Conservation (phyloP, 805 yeast species). For the Vanderwaltozyma verrucispora region DNA sequence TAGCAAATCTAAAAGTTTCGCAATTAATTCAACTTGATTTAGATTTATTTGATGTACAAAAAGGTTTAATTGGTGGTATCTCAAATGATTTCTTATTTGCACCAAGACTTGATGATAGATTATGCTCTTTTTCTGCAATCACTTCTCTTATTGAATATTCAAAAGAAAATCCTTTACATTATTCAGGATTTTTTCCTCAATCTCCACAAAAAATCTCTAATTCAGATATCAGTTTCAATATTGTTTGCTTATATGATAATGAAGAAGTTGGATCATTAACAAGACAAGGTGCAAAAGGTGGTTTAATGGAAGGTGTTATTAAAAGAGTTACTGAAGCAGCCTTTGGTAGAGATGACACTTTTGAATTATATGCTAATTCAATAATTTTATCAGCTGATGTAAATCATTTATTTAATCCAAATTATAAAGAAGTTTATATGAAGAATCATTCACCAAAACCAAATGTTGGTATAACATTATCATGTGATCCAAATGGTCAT, state of each 20-base stretch:
- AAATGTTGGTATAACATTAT: slow-evolving; percentile 61
- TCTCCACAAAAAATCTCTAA: too few relatives aligned
- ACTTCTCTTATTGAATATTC: slow-evolving; percentile 43
- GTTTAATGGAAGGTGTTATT: slow-evolving; percentile 54
- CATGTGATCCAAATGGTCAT: slow-evolving; percentile 70
- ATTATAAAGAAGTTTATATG: slow-evolving; percentile 55
- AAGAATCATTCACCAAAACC: slow-evolving; percentile 75
- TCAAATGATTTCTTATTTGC: slow-evolving; percentile 67
- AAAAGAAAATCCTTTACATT: too few relatives aligned
- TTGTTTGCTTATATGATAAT: slow-evolving; percentile 62
- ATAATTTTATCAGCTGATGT: slow-evolving; percentile 79
- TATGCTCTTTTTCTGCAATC: slow-evolving; percentile 68
- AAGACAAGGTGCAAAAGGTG: slow-evolving; percentile 77
- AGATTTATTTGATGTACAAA: slow-evolving; percentile 73
- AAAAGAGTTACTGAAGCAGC: slow-evolving; percentile 39
- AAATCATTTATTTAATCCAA: slow-evolving; percentile 72
- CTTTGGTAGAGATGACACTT: too few relatives aligned
- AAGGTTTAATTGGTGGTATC: slow-evolving; percentile 69
- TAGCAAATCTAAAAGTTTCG: slow-evolving; percentile 47
- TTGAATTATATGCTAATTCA: slow-evolving; percentile 62
- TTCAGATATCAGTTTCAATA: too few relatives aligned
- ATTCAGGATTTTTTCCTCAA: too few relatives aligned
- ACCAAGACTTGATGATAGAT: slow-evolving; percentile 78
- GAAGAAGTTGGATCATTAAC: slow-evolving; percentile 80
- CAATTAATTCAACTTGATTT: slow-evolving; percentile 64